Evolutionary conservation across 257 asterid genomes (phyloP).

Genomic region (Przewalskia tangutica): DNA sequence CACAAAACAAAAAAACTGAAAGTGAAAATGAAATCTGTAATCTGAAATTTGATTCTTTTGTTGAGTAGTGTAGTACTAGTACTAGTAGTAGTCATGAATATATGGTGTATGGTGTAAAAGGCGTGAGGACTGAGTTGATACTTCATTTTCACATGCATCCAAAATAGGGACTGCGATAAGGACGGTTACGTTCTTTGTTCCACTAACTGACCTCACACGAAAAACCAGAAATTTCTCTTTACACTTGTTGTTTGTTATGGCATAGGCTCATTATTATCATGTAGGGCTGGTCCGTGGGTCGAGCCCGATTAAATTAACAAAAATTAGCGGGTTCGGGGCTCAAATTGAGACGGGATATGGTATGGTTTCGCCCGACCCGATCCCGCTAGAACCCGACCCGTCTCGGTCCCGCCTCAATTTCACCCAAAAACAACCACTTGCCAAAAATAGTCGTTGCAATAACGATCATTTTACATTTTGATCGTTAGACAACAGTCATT

Average conservation of each 20-base stretch:
- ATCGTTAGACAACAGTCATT: too few relatives aligned
- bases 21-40: not conserved
- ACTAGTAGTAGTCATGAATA: not conserved
- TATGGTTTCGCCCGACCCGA: too few relatives aligned
- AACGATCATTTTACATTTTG: too few relatives aligned
- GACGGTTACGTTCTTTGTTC: not conserved
- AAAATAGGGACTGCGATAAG: not conserved
- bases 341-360: too few relatives aligned
- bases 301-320: too few relatives aligned
- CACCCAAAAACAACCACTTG: too few relatives aligned
- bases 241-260: not conserved
- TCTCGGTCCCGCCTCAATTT: too few relatives aligned
- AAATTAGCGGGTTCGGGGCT: too few relatives aligned
- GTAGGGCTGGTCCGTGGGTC: too few relatives aligned
- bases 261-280: not conserved
- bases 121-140: not conserved
- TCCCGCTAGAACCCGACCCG: too few relatives aligned
- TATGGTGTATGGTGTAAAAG: not conserved
- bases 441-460: too few relatives aligned
- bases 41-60: not conserved
- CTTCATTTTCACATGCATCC: not conserved
- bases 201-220: not conserved
- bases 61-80: too few relatives aligned
- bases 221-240: not conserved
- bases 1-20: not conserved